Conservation (phyloP, 2,329 filamentous ascomycete species). For the Aspergillus fumigatiaffinis region DNA sequence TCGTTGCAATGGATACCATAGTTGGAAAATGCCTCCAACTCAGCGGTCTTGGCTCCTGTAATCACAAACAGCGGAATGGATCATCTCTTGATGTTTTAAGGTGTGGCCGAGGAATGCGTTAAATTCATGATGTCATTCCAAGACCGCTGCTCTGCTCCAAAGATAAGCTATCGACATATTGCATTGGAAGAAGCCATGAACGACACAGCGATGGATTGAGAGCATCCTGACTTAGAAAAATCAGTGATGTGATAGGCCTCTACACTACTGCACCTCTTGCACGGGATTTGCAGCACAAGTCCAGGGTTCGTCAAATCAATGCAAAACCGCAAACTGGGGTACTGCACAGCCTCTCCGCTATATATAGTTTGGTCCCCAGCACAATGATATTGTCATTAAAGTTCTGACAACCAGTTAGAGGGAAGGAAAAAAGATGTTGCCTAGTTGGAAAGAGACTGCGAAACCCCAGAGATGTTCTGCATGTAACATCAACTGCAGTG, state of each 20-base stretch:
- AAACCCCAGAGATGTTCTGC: no score
- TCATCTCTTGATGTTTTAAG: no score
- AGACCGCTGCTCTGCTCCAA: neutral
- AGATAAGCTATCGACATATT: neutral
- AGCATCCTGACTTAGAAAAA: neutral
- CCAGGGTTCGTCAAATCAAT: neutral
- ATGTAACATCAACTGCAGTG: no score
- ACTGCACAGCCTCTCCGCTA: no score
- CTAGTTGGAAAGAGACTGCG: no score
- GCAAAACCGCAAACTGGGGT: neutral
- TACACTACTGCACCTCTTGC: neutral
- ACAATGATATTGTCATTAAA: no score
- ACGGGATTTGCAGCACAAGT: neutral
- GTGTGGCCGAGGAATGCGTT: neutral
- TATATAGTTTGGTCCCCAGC: no score
- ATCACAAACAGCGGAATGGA: neutral
- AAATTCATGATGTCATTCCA: neutral
- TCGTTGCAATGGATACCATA: neutral
- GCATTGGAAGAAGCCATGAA: neutral
- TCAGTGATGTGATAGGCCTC: no score
- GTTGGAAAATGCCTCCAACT: neutral
- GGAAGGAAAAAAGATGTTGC: no score
- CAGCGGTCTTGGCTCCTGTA: neutral
- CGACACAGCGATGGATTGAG: neutral
- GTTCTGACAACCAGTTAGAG: no score